Conservation (phyloP, 179 eudicot species). For the Nepenthes alata region DNA sequence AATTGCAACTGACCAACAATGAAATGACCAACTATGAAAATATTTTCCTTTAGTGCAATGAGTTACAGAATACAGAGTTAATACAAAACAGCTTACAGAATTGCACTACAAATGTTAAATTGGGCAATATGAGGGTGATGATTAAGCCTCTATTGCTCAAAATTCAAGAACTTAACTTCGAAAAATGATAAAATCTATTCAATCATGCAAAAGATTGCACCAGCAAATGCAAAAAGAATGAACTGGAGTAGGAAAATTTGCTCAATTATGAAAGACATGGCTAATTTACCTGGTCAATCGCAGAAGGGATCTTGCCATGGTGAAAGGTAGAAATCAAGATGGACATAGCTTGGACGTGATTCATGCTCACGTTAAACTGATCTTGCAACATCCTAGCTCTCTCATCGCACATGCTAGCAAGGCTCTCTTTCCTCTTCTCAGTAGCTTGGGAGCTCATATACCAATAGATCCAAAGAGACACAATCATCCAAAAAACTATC, state of each 20-base stretch:
- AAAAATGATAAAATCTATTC: too few species aligned
- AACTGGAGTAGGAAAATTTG: neutral
- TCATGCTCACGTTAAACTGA: slow-evolving; percentile 93
- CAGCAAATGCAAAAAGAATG: too few species aligned
- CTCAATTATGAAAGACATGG: neutral
- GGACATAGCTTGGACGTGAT: slow-evolving; percentile 82
- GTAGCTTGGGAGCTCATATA: slow-evolving; percentile 43
- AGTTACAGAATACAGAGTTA: too few species aligned
- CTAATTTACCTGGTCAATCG: slow-evolving; percentile 72
- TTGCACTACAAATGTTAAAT: too few species aligned
- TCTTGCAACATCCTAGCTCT: slow-evolving; percentile 92
- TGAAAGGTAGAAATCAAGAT: slow-evolving; percentile 69
- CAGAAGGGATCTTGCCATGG: slow-evolving; percentile 68
- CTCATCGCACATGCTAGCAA: slow-evolving; percentile 91
- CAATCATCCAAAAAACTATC: slow-evolving; percentile 36
- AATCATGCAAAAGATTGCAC: too few species aligned
- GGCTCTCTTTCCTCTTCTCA: slow-evolving; percentile 71
- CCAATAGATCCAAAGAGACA: slow-evolving; percentile 36
- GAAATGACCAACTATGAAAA: too few species aligned
- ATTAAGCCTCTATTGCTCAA: too few species aligned
- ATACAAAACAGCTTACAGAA: too few species aligned
- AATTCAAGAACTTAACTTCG: too few species aligned
- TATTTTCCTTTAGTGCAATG: too few species aligned
- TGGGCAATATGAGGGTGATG: too few species aligned
- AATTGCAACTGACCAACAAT: too few species aligned